Percentiles rank a stretch among this genome's conserved stretches.
phyloP scores from a whole-genome alignment of 306 rosid species.

The Heteromeles arbutifolia region DNA sequence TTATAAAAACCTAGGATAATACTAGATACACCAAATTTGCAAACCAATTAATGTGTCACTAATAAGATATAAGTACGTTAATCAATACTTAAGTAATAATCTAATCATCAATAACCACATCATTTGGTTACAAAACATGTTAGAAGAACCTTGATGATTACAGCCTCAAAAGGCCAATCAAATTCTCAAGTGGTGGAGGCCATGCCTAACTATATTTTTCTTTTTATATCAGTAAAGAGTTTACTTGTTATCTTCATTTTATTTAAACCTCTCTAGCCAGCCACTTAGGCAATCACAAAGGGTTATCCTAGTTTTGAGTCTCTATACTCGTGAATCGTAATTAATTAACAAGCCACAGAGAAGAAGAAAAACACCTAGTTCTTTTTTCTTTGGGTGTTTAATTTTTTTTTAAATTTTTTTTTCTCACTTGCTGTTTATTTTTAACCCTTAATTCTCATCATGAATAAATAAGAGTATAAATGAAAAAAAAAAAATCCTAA shows the following conservation, averaged over 20 bases:
- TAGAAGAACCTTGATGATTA: constrained; percentile 49
- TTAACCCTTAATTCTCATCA: no score
- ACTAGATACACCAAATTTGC: no score
- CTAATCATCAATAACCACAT: no score
- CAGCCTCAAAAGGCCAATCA: constrained; percentile 27
- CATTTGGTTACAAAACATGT: background rate
- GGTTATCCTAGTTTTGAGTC: background rate
- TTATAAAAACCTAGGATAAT: background rate
- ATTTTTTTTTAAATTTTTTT: background rate
- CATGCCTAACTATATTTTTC: constrained; percentile 35
- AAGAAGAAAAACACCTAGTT: background rate
- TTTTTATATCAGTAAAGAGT: background rate
- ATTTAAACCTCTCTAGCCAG: background rate
- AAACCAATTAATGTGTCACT: no score
- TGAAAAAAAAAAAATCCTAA: no score
- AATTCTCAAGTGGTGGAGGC: constrained; percentile 16
- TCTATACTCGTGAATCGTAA: background rate
- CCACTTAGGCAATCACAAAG: background rate
- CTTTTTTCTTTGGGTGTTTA: background rate
- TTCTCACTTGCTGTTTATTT: no score
- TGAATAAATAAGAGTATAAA: no score
- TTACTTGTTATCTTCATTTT: background rate
- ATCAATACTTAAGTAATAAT: no score
- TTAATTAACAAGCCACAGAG: background rate
- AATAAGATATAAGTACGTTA: no score